Conservation (phyloP, 2,329 filamentous ascomycete genomes). For the Fusarium liriodendri region DNA sequence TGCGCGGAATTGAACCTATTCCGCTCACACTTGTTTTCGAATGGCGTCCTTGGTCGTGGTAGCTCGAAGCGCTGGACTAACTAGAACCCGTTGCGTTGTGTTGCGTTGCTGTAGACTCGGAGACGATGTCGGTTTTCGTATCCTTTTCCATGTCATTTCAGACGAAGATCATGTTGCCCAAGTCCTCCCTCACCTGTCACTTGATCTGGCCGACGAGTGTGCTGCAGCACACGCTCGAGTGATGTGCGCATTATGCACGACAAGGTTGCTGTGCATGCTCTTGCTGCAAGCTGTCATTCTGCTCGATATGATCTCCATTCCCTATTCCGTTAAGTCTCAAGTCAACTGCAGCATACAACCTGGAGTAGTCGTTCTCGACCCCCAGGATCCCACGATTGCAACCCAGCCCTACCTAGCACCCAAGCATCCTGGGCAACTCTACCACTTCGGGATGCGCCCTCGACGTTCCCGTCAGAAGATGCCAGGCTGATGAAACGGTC, state of each 20-base stretch:
- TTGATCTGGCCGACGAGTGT: not conserved
- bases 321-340: not conserved
- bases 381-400: not conserved
- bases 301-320: slow-evolving; percentile 3
- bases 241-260: slow-evolving; percentile 18
- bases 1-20: slow-evolving; percentile 3
- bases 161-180: not conserved
- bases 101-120: not conserved
- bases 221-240: slow-evolving; percentile 3
- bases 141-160: not conserved
- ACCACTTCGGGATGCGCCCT: slow-evolving; percentile 1
- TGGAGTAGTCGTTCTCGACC: not conserved
- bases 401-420: not conserved
- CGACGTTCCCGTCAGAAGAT: slow-evolving; percentile 5
- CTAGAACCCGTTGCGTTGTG: not conserved
- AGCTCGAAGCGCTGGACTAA: not conserved
- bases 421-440: slow-evolving; percentile 9
- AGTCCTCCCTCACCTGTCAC: not conserved
- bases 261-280: slow-evolving; percentile 10
- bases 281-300: slow-evolving; percentile 1
- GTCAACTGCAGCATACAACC: not conserved
- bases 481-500: slow-evolving; percentile 18
- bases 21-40: not conserved
- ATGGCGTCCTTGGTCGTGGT: not conserved
- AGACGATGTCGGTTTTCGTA: not conserved